phyloP scores from a whole-genome alignment of 2,329 filamentous ascomycete genomes.

The Thermoascus crustaceus region DNA sequence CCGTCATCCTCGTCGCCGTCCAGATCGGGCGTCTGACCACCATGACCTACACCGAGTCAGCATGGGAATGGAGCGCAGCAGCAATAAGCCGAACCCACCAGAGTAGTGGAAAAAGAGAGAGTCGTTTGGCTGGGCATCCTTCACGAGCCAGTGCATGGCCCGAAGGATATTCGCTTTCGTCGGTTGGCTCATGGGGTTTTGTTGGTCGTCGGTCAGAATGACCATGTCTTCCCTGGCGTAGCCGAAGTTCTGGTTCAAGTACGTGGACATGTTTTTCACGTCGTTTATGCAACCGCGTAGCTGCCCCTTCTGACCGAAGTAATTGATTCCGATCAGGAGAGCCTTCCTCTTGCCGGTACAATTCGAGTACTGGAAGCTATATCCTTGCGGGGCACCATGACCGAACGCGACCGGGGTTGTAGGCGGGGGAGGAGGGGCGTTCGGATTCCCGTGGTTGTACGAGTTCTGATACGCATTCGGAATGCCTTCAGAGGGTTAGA shows the following conservation, averaged over 20 bases:
- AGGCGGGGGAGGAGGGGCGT: constrained; percentile 59
- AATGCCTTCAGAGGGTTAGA: constrained; percentile 11
- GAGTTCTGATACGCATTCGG: constrained; percentile 42
- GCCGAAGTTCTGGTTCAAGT: constrained; percentile 78
- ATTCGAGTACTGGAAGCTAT: constrained; percentile 83
- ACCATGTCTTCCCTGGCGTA: constrained; percentile 98
- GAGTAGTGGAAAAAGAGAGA: constrained; percentile 98
- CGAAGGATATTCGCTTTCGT: constrained; percentile 91
- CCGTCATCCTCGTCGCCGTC: constrained; percentile 73
- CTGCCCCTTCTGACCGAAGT: constrained; percentile 87
- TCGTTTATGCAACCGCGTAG: constrained; percentile 93
- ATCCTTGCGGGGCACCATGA: constrained; percentile 67
- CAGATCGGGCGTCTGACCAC: constrained; percentile 63
- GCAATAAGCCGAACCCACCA: constrained; percentile 44
- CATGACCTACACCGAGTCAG: constrained; percentile 49
- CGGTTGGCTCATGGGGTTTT: constrained; percentile 94
- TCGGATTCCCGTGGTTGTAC: constrained; percentile 50
- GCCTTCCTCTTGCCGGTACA: constrained; percentile 87
- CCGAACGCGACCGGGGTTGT: constrained; percentile 64
- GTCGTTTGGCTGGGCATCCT: constrained; percentile 85
- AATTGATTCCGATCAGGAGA: constrained; percentile 89
- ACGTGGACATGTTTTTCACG: constrained; percentile 92
- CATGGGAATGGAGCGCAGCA: background rate
- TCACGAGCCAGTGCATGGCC: constrained; percentile 97
- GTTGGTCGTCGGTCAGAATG: constrained; percentile 88